These are phyloP conservation scores for Trichoderma pleuroti DNA, from an alignment of 2,329 filamentous ascomycete species.

Conservation along the genomic window DNA sequence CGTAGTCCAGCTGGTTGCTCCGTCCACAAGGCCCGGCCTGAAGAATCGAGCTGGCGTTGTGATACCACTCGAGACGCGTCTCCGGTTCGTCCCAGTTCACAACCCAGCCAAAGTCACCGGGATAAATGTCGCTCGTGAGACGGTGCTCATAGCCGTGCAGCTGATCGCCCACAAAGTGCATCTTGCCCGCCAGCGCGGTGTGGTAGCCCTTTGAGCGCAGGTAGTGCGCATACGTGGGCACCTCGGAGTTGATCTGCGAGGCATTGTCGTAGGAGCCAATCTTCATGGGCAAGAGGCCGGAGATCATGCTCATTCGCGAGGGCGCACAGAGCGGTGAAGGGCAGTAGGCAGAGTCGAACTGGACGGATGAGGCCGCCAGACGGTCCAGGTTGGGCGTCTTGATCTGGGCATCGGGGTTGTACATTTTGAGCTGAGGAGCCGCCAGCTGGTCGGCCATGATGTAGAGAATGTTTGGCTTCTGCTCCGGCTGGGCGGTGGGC, in stretches of 20 bases:
- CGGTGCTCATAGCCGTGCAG: conserved; percentile 90
- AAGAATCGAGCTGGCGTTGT: conserved; percentile 90
- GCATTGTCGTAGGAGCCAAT: conserved; percentile 93
- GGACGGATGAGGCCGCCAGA: conserved; percentile 75
- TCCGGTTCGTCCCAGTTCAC: conserved; percentile 94
- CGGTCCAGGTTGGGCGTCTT: conserved; percentile 87
- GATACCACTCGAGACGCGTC: conserved; percentile 86
- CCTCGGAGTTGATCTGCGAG: conserved; percentile 74
- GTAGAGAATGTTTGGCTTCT: conserved; percentile 55
- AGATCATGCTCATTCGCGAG: conserved; percentile 92
- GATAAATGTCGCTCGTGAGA: conserved; percentile 93
- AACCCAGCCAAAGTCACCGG: conserved; percentile 89
- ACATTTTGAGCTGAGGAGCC: conserved; percentile 85
- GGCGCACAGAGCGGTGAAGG: conserved; percentile 90
- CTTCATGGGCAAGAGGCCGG: conserved; percentile 84
- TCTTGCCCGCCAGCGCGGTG: conserved; percentile 88
- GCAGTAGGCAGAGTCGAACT: conserved; percentile 93
- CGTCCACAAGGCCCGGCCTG: conserved; percentile 85
- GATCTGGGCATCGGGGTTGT: conserved; percentile 84
- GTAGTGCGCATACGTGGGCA: conserved; percentile 91
- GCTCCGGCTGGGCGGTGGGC: conserved; percentile 25
- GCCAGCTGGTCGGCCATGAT: conserved; percentile 97
- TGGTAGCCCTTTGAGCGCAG: conserved; percentile 81
- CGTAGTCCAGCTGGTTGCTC: conserved; percentile 93
- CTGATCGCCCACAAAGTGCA: conserved; percentile 96